Evolutionary conservation across 352 stramenopile genomes (phyloP).

Genomic region (Phytophthora sp.): DNA sequence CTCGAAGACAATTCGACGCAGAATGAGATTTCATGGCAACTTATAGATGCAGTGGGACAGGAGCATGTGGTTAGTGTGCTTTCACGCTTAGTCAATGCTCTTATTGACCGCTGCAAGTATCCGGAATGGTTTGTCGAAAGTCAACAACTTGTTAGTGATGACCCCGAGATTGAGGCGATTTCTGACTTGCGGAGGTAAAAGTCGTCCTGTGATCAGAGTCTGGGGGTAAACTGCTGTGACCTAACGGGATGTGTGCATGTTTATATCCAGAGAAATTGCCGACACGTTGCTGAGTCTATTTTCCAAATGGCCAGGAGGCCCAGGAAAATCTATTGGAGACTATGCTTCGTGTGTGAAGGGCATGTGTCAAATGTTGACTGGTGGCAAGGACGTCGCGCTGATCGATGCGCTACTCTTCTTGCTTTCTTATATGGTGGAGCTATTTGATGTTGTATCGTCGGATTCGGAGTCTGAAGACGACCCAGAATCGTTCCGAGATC

Average conservation of each 20-base stretch:
- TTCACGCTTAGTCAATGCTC: slow-evolving; percentile 64
- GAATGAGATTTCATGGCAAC: slow-evolving; percentile 47
- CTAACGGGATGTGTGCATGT: slow-evolving; percentile 12
- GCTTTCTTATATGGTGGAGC: slow-evolving; percentile 76
- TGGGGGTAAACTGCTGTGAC: neutral
- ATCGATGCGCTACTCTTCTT: slow-evolving; percentile 78
- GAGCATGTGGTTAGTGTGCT: slow-evolving; percentile 55
- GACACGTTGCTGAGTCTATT: slow-evolving; percentile 86
- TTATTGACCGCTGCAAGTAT: slow-evolving; percentile 75
- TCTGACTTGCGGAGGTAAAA: slow-evolving; percentile 56
- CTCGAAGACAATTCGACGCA: slow-evolving; percentile 61
- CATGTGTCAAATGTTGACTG: slow-evolving; percentile 56
- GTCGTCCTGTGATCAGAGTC: neutral
- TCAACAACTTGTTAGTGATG: slow-evolving; percentile 59
- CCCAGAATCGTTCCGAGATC: slow-evolving; percentile 21
- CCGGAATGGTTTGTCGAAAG: slow-evolving; percentile 61
- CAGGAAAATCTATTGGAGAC: slow-evolving; percentile 40
- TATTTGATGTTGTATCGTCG: slow-evolving; percentile 85
- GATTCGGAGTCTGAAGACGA: slow-evolving; percentile 68
- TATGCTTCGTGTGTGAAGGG: slow-evolving; percentile 67
- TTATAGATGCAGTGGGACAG: slow-evolving; percentile 41
- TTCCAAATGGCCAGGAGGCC: slow-evolving; percentile 70
- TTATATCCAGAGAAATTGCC: slow-evolving; percentile 74
- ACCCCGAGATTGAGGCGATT: slow-evolving; percentile 65
- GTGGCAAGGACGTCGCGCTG: slow-evolving; percentile 57